Percentiles rank a stretch among this genome's conserved stretches.
phyloP scores from a whole-genome alignment of 495 filamentous ascomycete genomes.

The Podospora tetraspora region DNA sequence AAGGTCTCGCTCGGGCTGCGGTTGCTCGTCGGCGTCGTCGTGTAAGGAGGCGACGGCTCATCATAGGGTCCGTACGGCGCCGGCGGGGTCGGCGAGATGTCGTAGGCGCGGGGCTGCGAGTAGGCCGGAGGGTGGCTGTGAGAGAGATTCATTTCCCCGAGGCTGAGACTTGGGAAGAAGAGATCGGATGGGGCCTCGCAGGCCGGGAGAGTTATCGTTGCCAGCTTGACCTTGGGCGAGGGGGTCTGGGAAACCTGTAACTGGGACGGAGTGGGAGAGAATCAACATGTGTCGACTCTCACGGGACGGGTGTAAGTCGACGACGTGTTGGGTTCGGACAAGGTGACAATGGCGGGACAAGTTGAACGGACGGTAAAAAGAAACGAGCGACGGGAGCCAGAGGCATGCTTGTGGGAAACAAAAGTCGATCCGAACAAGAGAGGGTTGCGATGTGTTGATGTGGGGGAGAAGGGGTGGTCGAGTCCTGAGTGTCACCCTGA shows the following conservation, averaged over 20 bases:
- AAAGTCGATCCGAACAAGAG: background rate
- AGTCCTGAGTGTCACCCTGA: background rate
- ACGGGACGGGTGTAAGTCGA: background rate
- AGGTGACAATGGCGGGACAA: background rate
- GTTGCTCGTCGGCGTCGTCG: constrained; percentile 29
- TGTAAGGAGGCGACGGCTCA: constrained; percentile 31
- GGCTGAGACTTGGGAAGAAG: constrained; percentile 32
- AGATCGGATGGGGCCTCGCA: constrained; percentile 25
- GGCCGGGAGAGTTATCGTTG: constrained; percentile 31
- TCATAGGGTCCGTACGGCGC: constrained; percentile 23
- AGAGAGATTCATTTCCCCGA: constrained; percentile 18
- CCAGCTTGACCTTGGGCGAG: constrained; percentile 9
- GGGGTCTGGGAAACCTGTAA: background rate
- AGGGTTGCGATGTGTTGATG: constrained; percentile 8
- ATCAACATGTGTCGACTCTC: background rate
- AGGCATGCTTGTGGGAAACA: background rate
- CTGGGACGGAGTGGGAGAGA: background rate
- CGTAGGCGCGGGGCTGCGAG: constrained; percentile 2
- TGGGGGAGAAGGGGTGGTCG: constrained; percentile 8
- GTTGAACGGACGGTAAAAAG: background rate
- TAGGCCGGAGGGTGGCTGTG: constrained; percentile 13
- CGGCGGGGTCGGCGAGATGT: constrained; percentile 16
- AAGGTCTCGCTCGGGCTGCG: constrained; percentile 21
- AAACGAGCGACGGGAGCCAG: constrained; percentile 3
- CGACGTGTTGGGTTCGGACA: background rate